Evolutionary conservation across 2,329 filamentous ascomycete species (phyloP).

Genomic region (Aaosphaeria pasadenensis): DNA sequence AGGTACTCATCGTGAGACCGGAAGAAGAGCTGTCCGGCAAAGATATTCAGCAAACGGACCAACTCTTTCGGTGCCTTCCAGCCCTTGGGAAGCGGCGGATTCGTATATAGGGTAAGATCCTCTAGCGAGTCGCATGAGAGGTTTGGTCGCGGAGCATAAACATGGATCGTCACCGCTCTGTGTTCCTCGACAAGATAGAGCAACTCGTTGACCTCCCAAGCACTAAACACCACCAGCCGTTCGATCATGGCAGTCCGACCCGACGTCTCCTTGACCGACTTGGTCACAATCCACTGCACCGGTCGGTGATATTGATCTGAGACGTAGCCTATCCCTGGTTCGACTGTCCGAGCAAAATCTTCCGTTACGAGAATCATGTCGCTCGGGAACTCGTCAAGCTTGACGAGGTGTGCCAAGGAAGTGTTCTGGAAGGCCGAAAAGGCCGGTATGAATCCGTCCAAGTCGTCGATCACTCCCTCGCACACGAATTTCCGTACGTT

Average conservation of each 20-base stretch:
- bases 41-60: conserved; percentile 57
- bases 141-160: conserved; percentile 52
- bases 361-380: neutral
- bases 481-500: too few species aligned
- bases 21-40: conserved; percentile 67
- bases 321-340: neutral
- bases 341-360: neutral
- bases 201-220: conserved; percentile 57
- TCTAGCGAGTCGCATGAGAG: conserved; percentile 41
- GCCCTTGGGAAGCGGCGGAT: conserved; percentile 15
- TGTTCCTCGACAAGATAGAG: conserved; percentile 39
- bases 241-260: neutral
- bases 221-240: conserved; percentile 55
- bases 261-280: too few species aligned
- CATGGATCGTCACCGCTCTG: conserved; percentile 42
- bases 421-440: neutral
- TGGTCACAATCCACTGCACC: neutral
- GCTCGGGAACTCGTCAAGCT: neutral
- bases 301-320: neutral
- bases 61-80: conserved; percentile 20
- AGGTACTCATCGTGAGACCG: conserved; percentile 15
- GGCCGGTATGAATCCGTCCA: neutral
- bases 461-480: conserved; percentile 5
- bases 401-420: neutral
- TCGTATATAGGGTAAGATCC: conserved; percentile 43